Evolutionary conservation across 1,284 basidiomycete genomes (phyloP), one percentile per base, ranked within the genome.

Genomic region (Leccinum subatratum): DNA sequence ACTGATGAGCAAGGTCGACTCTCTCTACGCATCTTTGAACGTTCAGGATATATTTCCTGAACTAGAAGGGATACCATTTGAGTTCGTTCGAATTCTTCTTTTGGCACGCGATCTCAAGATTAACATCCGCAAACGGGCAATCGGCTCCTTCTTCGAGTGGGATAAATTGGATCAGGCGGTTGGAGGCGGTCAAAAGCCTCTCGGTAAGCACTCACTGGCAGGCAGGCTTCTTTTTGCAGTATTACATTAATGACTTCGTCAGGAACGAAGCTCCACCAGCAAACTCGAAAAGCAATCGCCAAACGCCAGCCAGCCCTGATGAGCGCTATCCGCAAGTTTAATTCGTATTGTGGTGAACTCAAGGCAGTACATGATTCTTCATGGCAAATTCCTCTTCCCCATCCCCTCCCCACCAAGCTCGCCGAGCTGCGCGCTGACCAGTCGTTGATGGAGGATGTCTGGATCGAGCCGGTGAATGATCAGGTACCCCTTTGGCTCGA

Each of bases 81-180:
- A 59, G 6, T 59, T 81, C 63, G 69, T 80, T 5, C 63, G 70
- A 0, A 72, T 66, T 0, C 72, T 82, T 0, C 57, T 81, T 0
- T 66, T 81, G 59, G 77, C 77, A 0, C 70, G 73, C 0, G 79
- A 80, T 37, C 70, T 81, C 20, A 82, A 82, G 65, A 78, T 79
- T 9, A 79, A 78, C 61, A 79, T 81, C 18, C 68, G 75, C 0
- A 79, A 78, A 60, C 66, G 72, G 1, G 79, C 77, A 0, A 74
- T 80, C 16, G 75, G 72, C 0, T 75, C 73, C 18, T 81, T 82
- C 64, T 77, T 78, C 20, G 78, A 81, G 57, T 80, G 76, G 75
- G 79, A 81, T 32, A 73, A 71, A 12, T 68, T 81, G 0, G 77
- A 80, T 63, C 75, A 72, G 37, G 80, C 79, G 0, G 76, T 76